Evolutionary conservation across 2,329 filamentous ascomycete species (phyloP), one percentile per base, ranked within the genome.

Genomic region (Penicillium sp.): DNA sequence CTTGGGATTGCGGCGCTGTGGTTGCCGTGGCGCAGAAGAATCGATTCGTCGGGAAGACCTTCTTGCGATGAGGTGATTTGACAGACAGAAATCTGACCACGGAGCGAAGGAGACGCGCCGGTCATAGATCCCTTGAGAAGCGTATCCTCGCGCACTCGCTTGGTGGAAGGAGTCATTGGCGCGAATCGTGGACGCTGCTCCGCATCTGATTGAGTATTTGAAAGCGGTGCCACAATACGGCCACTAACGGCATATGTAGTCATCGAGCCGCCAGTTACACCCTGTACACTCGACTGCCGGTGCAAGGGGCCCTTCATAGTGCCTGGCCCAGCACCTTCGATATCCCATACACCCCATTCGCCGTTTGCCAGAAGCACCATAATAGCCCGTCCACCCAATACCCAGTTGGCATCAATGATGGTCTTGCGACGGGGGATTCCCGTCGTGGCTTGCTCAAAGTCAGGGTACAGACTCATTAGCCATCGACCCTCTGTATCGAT

Each of bases 341-440:
- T 64, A 68, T 80, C 77, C 77, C 77, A 80, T 11, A 80, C 71
- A 14, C 78, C 78, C 77, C 77, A 80, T 65, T 78, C 74, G 3
- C 77, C 77, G 61, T 79, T 75, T 6, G 72, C 72, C 42, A 79
- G 68, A 40, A 80, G 66, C 4, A 74, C 76, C 63, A 79, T 71
- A 21, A 79, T 66, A 10, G 75, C 75, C 52, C 72, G 72, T 21
- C 78, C 78, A 34, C 71, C 72, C 24, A 77, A 64, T 11, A 76
- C 75, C 78, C 78, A 80, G 51, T 73, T 67, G 9, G 76, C 76
- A 61, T 78, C 73, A 13, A 79, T 68, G 28, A 79, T 71, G 13
- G 64, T 67, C 56, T 79, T 80, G 26, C 77, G 72, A 28, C 67
- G 69, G 14, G 66, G 59, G 2, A 70, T 51, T 9, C 64, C 67